Evolutionary conservation across 75 land plant species (phyloP).

Genomic region (Adiantum capillusveneris): DNA sequence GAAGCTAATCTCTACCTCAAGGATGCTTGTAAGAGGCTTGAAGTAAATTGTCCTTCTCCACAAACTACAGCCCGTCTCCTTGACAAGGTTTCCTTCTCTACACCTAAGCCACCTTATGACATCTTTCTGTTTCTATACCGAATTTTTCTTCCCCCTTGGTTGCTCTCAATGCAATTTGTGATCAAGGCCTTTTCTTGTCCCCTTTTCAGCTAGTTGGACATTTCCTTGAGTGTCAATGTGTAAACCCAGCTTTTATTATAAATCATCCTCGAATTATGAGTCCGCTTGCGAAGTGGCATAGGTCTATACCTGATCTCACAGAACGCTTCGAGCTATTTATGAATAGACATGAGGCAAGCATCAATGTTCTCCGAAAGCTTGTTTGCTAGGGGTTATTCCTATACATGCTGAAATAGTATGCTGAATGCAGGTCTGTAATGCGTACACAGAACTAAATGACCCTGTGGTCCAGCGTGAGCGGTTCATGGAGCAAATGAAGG

Average conservation of each 20-base stretch:
- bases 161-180: too few relatives aligned
- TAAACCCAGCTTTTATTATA: slow-evolving; percentile 87
- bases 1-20: slow-evolving; percentile 65
- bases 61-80: slow-evolving; percentile 79
- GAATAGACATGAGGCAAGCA: slow-evolving; percentile 84
- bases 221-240: slow-evolving; percentile 81
- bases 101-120: too few relatives aligned
- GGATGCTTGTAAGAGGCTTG: slow-evolving; percentile 60
- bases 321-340: slow-evolving; percentile 93
- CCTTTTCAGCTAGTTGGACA: slow-evolving; percentile 80
- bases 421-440: slow-evolving; percentile 82
- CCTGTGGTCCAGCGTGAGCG: slow-evolving; percentile 88
- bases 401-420: too few relatives aligned
- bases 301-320: slow-evolving; percentile 65
- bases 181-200: not conserved
- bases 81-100: slow-evolving; percentile 60
- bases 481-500: slow-evolving; percentile 90
- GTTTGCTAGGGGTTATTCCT: too few relatives aligned
- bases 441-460: slow-evolving; percentile 94
- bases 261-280: slow-evolving; percentile 96
- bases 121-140: too few relatives aligned
- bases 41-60: slow-evolving; percentile 89
- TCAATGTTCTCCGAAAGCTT: too few relatives aligned
- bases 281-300: slow-evolving; percentile 92
- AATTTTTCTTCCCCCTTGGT: too few relatives aligned